Evolutionary conservation across 306 rosid species (phyloP).

Genomic region (Sicyos edulis): DNA sequence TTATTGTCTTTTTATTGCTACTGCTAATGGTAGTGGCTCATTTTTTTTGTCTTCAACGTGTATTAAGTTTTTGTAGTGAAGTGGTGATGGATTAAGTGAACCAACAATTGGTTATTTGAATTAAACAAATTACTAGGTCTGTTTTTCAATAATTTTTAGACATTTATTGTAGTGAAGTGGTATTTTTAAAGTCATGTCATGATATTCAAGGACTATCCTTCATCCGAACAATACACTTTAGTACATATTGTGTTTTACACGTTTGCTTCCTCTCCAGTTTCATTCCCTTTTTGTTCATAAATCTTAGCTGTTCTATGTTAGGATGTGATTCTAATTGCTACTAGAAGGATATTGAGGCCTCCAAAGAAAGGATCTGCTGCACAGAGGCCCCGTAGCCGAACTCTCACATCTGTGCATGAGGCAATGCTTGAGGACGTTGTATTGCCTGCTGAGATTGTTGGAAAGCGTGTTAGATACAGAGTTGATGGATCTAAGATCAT

Average conservation of each 20-base stretch:
- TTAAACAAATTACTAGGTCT: too few relatives aligned
- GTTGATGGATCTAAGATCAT: slow-evolving; percentile 75
- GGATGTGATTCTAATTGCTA: slow-evolving; percentile 77
- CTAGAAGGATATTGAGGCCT: slow-evolving; percentile 71
- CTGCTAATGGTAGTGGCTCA: neutral
- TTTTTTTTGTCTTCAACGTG: neutral
- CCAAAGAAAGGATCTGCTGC: slow-evolving; percentile 88
- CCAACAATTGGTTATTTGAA: neutral
- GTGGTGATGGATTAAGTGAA: neutral
- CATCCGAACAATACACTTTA: too few relatives aligned
- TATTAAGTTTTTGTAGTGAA: too few relatives aligned
- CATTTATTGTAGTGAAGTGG: neutral
- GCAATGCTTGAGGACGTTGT: slow-evolving; percentile 84
- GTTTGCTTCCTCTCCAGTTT: too few relatives aligned
- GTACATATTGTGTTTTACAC: neutral
- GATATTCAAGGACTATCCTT: neutral
- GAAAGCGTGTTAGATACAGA: slow-evolving; percentile 63
- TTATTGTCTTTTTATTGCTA: neutral
- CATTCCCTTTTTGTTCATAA: neutral
- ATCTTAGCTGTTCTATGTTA: slow-evolving; percentile 16
- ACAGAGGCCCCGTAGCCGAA: slow-evolving; percentile 77
- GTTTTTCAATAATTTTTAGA: neutral
- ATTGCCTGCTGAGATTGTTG: slow-evolving; percentile 85
- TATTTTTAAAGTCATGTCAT: neutral
- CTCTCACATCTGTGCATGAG: slow-evolving; percentile 84